Evolutionary conservation across 2,329 filamentous ascomycete species (phyloP).

Genomic region (Cladosporium sp.): DNA sequence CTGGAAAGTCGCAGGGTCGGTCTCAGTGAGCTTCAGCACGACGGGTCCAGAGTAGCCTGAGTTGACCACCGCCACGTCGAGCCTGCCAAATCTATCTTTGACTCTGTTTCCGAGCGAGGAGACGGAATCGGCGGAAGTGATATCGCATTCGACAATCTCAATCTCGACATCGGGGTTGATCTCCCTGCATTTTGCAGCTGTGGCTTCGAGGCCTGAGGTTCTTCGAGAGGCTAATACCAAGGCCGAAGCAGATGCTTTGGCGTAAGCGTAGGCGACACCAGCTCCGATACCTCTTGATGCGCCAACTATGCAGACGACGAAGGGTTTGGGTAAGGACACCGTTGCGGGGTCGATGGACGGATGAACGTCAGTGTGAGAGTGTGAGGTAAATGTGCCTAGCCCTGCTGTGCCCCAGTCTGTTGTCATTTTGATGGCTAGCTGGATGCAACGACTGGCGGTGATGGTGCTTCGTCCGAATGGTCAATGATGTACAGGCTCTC

Average conservation of each 20-base stretch:
- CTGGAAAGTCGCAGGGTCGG: conserved; percentile 19
- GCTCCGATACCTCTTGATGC: conserved; percentile 33
- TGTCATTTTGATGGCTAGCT: too few species aligned
- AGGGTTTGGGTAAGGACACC: conserved; percentile 22
- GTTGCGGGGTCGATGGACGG: conserved; percentile 11
- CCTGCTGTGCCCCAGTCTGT: conserved; percentile 14
- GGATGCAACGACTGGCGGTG: too few species aligned
- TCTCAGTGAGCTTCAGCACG: conserved; percentile 17
- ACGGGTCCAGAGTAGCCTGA: conserved; percentile 22
- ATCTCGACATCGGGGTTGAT: conserved; percentile 23
- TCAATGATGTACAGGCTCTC: too few species aligned
- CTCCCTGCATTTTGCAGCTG: conserved; percentile 21
- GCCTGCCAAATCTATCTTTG: conserved; percentile 15
- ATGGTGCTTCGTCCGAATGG: too few species aligned
- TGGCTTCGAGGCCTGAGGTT: conserved; percentile 25
- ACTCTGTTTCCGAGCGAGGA: conserved; percentile 15
- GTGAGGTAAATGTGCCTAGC: conserved; percentile 8
- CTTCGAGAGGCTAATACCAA: conserved; percentile 32
- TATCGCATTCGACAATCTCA: conserved; percentile 24
- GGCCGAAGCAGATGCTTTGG: conserved; percentile 27
- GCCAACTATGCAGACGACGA: conserved; percentile 32
- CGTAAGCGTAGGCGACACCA: conserved; percentile 30
- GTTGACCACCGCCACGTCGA: conserved; percentile 24
- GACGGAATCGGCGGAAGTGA: conserved; percentile 18
- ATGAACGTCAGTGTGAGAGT: conserved; percentile 3